Percentiles rank a stretch among this genome's conserved stretches.
Evolutionary conservation across 148 eudicot species (phyloP).

Genomic region (Fallopia convolvulus): DNA sequence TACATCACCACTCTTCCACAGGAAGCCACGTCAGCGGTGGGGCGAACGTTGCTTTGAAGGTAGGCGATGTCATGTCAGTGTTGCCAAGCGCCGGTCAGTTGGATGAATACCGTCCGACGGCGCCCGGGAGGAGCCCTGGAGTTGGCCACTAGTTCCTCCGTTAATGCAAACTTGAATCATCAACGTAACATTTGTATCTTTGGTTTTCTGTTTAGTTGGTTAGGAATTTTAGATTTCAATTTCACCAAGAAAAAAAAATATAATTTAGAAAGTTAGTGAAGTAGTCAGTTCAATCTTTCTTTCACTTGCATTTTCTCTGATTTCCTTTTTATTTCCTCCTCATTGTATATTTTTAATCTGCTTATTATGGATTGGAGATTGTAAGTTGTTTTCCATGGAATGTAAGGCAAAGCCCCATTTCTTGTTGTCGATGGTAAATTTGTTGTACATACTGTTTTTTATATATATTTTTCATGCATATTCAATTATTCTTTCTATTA

Average conservation of each 20-base stretch:
- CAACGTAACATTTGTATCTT: not conserved
- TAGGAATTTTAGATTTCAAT: no score
- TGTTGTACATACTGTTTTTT: not conserved
- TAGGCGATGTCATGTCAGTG: not conserved
- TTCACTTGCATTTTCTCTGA: not conserved
- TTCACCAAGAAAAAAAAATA: not conserved
- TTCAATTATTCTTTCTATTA: no score
- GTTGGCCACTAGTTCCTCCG: conserved; percentile 27
- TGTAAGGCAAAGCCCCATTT: not conserved
- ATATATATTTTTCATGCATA: no score
- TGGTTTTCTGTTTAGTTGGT: not conserved
- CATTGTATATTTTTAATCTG: not conserved
- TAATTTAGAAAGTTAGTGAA: no score
- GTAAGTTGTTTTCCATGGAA: not conserved
- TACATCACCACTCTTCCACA: not conserved
- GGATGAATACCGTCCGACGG: conserved; percentile 31
- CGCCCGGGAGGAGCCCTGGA: conserved; percentile 55
- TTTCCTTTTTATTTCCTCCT: not conserved
- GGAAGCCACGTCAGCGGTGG: not conserved
- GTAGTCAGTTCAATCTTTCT: not conserved
- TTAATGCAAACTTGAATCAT: no score
- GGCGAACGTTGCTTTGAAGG: not conserved
- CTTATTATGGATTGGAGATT: not conserved
- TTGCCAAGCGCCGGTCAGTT: not conserved
- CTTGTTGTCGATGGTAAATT: not conserved